Evolutionary conservation across 2,329 filamentous ascomycete genomes (phyloP).

Genomic region (Anthostomella pinea): DNA sequence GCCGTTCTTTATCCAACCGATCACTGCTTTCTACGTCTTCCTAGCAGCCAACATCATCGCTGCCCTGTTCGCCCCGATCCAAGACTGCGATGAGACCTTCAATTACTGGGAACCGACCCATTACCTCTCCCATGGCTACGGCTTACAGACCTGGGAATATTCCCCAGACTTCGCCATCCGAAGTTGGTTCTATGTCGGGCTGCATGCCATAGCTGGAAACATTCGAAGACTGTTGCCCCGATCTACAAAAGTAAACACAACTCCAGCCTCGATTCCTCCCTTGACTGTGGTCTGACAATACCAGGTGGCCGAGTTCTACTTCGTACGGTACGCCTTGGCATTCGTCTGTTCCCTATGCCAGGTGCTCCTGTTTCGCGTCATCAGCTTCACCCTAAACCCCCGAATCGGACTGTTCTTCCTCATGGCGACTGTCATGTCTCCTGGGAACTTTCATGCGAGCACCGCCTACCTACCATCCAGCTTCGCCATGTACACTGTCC

Average conservation of each 20-base stretch:
- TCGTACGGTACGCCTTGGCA: constrained; percentile 73
- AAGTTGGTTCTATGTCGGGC: constrained; percentile 84
- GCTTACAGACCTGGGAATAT: constrained; percentile 98
- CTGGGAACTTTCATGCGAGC: constrained; percentile 91
- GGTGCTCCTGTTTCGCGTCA: constrained; percentile 73
- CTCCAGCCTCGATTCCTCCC: background rate
- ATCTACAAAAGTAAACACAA: constrained; percentile 50
- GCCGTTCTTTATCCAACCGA: constrained; percentile 65
- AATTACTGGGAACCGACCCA: constrained; percentile 99
- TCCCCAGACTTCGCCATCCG: constrained; percentile 92
- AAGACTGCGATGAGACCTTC: constrained; percentile 98
- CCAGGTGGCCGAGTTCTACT: constrained; percentile 76
- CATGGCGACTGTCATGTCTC: constrained; percentile 71
- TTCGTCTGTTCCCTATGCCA: constrained; percentile 77
- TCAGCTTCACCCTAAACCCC: constrained; percentile 74
- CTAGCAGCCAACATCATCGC: constrained; percentile 70
- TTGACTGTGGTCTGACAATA: constrained; percentile 11
- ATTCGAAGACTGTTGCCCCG: constrained; percentile 62
- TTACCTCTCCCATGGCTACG: constrained; percentile 89
- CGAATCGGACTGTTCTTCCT: constrained; percentile 84
- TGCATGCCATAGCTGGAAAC: constrained; percentile 74
- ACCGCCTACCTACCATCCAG: constrained; percentile 86
- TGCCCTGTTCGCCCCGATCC: constrained; percentile 82
- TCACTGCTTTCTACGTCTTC: constrained; percentile 78
- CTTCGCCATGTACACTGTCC: constrained; percentile 93